Percentiles rank a stretch among this genome's conserved stretches.
phyloP scores from a whole-genome alignment of 345 rosid species.

The Eucalyptus marginata region DNA sequence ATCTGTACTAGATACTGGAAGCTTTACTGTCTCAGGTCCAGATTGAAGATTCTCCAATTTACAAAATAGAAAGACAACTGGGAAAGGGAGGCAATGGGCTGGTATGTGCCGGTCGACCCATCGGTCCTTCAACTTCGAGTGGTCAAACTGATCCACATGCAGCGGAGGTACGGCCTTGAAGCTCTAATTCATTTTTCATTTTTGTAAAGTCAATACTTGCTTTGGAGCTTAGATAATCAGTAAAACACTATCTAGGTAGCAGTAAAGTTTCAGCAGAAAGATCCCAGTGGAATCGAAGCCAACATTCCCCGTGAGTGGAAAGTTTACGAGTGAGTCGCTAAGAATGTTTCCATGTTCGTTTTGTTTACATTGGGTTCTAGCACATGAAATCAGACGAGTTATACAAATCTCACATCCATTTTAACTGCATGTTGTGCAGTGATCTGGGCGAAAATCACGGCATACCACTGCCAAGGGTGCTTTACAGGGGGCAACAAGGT shows the following conservation, averaged over 20 bases:
- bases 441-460: slow-evolving; percentile 88
- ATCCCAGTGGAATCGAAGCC: slow-evolving; percentile 77
- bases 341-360: not conserved
- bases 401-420: not conserved
- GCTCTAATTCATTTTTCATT: not conserved
- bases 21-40: slow-evolving; percentile 26
- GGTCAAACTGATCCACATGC: slow-evolving; percentile 14
- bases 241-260: slow-evolving; percentile 45
- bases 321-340: slow-evolving; percentile 65
- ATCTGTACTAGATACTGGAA: not conserved
- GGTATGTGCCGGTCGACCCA: slow-evolving; percentile 50
- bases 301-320: slow-evolving; percentile 92
- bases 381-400: not conserved
- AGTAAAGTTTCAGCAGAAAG: slow-evolving; percentile 74
- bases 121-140: slow-evolving; percentile 7
- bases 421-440: slow-evolving; percentile 17
- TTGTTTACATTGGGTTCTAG: not conserved
- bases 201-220: not conserved
- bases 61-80: slow-evolving; percentile 37
- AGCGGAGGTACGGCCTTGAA: slow-evolving; percentile 11
- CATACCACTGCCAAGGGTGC: slow-evolving; percentile 55
- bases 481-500: slow-evolving; percentile 75
- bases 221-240: not conserved
- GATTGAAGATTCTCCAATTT: slow-evolving; percentile 43
- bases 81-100: slow-evolving; percentile 65